Evolutionary conservation across 2,329 filamentous ascomycete species (phyloP), one percentile per base, ranked within the genome.

Genomic region (Sarocladiaceae sp.): DNA sequence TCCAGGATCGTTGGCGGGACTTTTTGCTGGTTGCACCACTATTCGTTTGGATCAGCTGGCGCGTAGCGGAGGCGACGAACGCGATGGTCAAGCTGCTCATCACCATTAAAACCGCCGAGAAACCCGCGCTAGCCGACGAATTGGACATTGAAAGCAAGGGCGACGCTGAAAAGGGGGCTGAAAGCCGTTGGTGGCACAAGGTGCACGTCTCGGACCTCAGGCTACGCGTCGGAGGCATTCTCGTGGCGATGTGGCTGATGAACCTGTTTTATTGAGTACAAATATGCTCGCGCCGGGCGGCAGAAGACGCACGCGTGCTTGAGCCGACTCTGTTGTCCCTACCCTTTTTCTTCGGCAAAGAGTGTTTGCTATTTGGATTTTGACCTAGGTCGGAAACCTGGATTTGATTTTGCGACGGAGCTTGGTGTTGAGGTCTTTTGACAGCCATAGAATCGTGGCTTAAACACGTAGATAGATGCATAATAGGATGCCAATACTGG

Each of bases 31-130:
- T 64, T 13, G 60, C 63, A 1, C 62, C 63, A 0, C 11, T 65
- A 22, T 64, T 65, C 53, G 46, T 65, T 7, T 65, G 63, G 62
- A 53, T 64, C 25, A 65, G 62, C 25, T 57, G 62, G 48, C 35
- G 53, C 3, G 57, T 62, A 12, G 55, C 62, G 3, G 59, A 61
- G 18, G 60, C 62, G 8, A 64, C 63, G 0, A 55, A 53, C 4
- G 29, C 36, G 5, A 57, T 65, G 3, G 62, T 64, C 26, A 61
- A 62, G 39, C 15, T 64, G 4, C 35, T 63, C n/a, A 55, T 48
- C 57, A 59, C 25, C 42, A 20, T 26, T 8, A 31, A 36, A 18
- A 25, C 13, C 11, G 17, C 29, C 15, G 22, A 28, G 5, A 50
- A 53, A n/a, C 54, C 56, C 13, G 17, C 50, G 3, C 8, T 6